Conservation (phyloP, 2,329 filamentous ascomycete species). For the Exophiala viscosa region DNA sequence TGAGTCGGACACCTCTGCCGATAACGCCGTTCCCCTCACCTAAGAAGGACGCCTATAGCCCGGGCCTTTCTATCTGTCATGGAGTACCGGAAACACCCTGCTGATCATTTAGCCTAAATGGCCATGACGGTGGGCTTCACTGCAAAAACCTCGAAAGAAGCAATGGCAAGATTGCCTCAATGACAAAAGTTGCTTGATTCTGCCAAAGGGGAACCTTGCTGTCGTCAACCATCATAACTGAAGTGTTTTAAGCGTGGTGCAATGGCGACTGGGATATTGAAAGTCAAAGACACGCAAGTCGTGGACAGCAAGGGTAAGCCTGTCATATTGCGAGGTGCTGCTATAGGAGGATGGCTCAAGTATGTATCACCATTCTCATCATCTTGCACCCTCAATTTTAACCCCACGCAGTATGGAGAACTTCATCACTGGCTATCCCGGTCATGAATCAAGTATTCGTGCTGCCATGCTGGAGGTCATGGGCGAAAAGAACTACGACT, state of each 20-base stretch:
- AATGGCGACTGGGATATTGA: conserved; percentile 34
- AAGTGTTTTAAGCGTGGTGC: background rate
- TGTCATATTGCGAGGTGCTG: conserved; percentile 49
- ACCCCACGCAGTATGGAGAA: conserved; percentile 51
- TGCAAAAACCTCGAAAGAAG: no score
- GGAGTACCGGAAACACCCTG: no score
- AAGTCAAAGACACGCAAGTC: conserved; percentile 43
- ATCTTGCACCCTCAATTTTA: conserved; percentile 25
- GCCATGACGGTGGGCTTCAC: no score
- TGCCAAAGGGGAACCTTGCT: background rate
- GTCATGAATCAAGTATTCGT: conserved; percentile 56
- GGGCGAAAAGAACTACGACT: conserved; percentile 55
- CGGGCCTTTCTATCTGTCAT: no score
- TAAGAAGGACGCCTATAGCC: no score
- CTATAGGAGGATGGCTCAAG: conserved; percentile 41
- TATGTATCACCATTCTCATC: background rate
- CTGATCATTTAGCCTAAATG: no score
- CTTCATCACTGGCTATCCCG: conserved; percentile 62
- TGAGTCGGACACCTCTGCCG: no score
- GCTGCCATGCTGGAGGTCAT: conserved; percentile 52
- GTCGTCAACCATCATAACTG: background rate
- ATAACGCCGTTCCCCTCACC: no score
- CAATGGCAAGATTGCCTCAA: no score
- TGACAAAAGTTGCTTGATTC: no score
- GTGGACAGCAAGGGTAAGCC: conserved; percentile 44